Evolutionary conservation across 345 rosid species (phyloP), one percentile per base, ranked within the genome.

Genomic region (Eucalyptus viminalis): DNA sequence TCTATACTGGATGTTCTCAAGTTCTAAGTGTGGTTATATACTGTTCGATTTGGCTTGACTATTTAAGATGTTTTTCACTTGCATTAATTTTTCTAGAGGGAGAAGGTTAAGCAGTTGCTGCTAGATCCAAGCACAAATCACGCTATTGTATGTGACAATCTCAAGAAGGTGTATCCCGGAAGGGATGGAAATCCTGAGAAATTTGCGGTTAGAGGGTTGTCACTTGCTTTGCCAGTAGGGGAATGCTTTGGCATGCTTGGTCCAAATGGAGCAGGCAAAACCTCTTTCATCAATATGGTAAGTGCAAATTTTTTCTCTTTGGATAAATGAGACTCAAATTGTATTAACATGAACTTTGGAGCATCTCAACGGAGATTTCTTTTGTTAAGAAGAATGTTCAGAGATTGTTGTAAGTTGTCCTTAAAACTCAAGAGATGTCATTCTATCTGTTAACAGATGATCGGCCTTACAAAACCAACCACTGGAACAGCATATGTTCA

Each of bases 231-330:
- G 90, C 97, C 99, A 89, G 94, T 92, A 87, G 99, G 98, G 88
- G 99, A 98, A 92, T 98, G 99, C 93, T 96, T 98, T 29, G 99
- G 99, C 54, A 94, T 98, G 97, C 96, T 98, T 86, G 99, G 99
- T 86, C 99, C 99, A 11, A 98, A 98, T 92, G 99, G 98, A 83
- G 99, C 99, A n/a, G 99, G 99, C 54, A 98, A 98, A 89, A 97
- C 99, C 56, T 97, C 99, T 58, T 96, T 98, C 90, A 98, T 98
- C 88, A 96, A 92, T 87, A 97, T 98, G 99, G 99, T 96, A 80
- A 92, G 94, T 95, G 83, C 86, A 80, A 53, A 40, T 62, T 47
- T 13, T 65, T 80, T 81, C 54, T 86, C 87, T 76, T 40, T 37
- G 27, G 45, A 37, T 19, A 65, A 65, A 65, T 14, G 76, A 65